Base-by-base conservation (phyloP, 139 green algal species). In the Ostreobium quekettii region DNA sequence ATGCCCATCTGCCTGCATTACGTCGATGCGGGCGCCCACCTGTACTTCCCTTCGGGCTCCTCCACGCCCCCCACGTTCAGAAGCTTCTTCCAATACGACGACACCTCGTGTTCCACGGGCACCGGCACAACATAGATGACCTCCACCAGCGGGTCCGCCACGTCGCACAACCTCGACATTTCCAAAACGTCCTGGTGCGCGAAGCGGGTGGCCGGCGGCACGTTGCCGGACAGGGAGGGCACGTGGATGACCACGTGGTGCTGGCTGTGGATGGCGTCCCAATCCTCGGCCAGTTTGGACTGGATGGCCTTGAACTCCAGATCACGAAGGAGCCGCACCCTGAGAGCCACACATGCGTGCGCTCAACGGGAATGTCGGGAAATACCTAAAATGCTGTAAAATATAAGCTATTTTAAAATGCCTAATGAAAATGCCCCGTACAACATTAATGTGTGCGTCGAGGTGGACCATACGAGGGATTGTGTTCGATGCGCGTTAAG, bases 231-330 rank as follows among this genome's bases (percentile, higher is more conserved):
- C 35, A 84, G 36, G 67, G 59, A 82, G 48, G 79, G 77, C 36
- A 88, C 36, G 75, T 88, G 82, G 11, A 87, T 37, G 37, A 87
- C 68, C 30, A 85, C 71, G 61, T 82, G 78, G n/a, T 63, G 39
- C 42, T 76, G 60, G 11, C 49, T 46, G 33, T 77, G 76, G n/a
- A 80, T 75, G 38, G 29, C 47, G 59, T 47, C 38, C 76, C 69
- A 82, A 47, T 7, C 71, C 48, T 56, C 56, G 26, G 47, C 35
- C 37, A 80, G 56, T 2, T 35, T 33, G 8, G 58, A 15, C 46
- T 80, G 74, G 2, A 80, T 46, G 11, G 36, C 59, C 38, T 37
- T 33, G 31, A 76, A 75, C 1, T 64, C 28, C 1, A 57, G 37
- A 47, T 66, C 69, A 19, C 70, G 49, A 8, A 42, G 29, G 36